These are phyloP conservation scores for Hymenoscyphus fraxineus DNA, from an alignment of 2,329 filamentous ascomycete genomes.

Conservation along the genomic window DNA sequence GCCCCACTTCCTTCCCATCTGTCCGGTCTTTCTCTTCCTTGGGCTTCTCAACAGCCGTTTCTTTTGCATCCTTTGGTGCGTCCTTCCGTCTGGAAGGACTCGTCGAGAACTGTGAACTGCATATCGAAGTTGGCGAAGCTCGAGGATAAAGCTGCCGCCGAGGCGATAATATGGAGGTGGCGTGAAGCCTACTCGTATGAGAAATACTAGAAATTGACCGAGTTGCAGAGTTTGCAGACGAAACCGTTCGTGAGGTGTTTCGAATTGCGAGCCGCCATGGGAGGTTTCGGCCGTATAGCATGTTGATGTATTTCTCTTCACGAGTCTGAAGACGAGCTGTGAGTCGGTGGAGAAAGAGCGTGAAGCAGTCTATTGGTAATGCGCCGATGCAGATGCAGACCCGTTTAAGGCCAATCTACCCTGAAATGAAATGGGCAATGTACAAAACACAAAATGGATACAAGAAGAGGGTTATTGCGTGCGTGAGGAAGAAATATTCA, in stretches of 20 bases:
- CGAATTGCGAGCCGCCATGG: conserved; percentile 58
- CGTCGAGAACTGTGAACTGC: conserved; percentile 44
- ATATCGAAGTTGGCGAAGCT: conserved; percentile 49
- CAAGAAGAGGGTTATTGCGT: background rate
- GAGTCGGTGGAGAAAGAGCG: background rate
- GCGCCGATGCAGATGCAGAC: conserved; percentile 9
- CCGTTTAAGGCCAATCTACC: conserved; percentile 1
- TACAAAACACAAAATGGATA: conserved; percentile 6
- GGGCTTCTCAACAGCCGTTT: conserved; percentile 38
- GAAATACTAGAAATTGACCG: conserved; percentile 11
- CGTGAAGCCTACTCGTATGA: conserved; percentile 25
- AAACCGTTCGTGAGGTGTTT: conserved; percentile 23
- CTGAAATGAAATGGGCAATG: conserved; percentile 1
- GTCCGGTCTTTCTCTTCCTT: conserved; percentile 40
- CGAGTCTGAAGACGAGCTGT: background rate
- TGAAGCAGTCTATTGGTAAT: background rate
- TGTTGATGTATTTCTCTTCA: conserved; percentile 33
- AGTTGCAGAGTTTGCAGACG: conserved; percentile 15
- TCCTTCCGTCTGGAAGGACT: conserved; percentile 50
- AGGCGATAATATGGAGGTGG: conserved; percentile 16
- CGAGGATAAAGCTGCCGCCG: conserved; percentile 46
- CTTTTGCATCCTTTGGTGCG: conserved; percentile 38
- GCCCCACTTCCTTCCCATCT: conserved; percentile 30
- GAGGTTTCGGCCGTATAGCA: conserved; percentile 62
- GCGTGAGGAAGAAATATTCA: background rate